Base-by-base conservation (phyloP, 495 filamentous ascomycete genomes). In the Talaromyces borbonicus region DNA sequence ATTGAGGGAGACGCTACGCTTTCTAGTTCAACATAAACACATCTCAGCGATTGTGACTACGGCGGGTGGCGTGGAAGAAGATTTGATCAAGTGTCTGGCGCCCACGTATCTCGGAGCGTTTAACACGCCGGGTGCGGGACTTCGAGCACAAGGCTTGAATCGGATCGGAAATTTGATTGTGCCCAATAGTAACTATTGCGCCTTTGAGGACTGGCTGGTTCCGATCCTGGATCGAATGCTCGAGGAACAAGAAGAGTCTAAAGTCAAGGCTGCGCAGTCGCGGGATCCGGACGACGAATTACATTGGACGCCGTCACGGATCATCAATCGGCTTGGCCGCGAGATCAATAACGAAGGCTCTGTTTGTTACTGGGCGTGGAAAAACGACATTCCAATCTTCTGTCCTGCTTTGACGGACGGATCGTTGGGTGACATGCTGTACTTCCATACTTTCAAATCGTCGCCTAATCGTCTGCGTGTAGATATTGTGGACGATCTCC, bases 111-210 rank as follows among this genome's bases (percentile, higher is more conserved):
- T 96, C 52, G 90, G 86, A 24, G 78, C 83, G 7, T 97, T 97
- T 68, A 69, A 67, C 38, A 79, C 84, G 0, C 61, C 73, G 0
- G 93, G 92, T 2, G 79, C 84, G 16, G 74, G 75, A 12, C 74
- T 97, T 1, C 82, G 92, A 12, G 68, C 74, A 15, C 81, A 87
- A 56, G 92, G 93, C 1, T 73, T 96, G 43, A 97, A 99, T 59
- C 79, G 93, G 11, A 97, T 97, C 52, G 93, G 93, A 41, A 97
- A 97, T 52, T 72, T 98, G 1, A 69, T 95, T n/a, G 92, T 98
- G 2, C 93, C 92, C 1, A 98, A 97, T 58, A 82, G 76, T 56
- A 98, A 98, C 65, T 97, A 97, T 65, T 95, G 89, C 63, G 77
- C 82, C 5, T 97, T 98, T 52, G 90, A 98, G 57, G 93, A 98